A percentile compares a stretch with the other conserved stretches of the same genome.
These are phyloP conservation scores for Cryptomeria japonica DNA, from an alignment of 75 land plant species.

Conservation along the genomic window DNA sequence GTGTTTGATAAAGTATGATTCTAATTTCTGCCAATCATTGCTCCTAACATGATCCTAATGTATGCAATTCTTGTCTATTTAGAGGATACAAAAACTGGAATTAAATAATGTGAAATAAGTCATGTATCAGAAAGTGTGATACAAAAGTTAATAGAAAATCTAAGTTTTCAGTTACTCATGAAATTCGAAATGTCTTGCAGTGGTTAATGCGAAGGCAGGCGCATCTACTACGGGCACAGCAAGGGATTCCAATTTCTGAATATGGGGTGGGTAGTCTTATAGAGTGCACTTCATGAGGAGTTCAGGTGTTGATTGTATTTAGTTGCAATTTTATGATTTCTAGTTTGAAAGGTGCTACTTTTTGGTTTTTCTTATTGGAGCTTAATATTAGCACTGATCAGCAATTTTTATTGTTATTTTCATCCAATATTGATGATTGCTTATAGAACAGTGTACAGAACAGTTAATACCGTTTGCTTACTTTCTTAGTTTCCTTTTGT, in stretches of 20 bases:
- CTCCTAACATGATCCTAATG: not conserved
- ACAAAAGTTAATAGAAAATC: not conserved
- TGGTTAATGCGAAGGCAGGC: constrained; percentile 87
- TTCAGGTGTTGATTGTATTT: not conserved
- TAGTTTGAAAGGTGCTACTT: not conserved
- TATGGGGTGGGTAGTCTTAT: constrained; percentile 55
- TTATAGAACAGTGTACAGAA: not conserved
- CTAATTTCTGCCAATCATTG: not conserved
- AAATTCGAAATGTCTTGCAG: constrained; percentile 34
- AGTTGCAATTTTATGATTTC: not conserved
- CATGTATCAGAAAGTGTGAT: not conserved
- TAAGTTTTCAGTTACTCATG: not conserved
- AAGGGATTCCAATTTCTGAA: constrained; percentile 90
- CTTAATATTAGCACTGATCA: not conserved
- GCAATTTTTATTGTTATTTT: not conserved
- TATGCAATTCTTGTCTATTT: not conserved
- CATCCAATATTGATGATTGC: not conserved
- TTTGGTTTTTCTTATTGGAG: not conserved
- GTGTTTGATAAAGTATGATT: not conserved
- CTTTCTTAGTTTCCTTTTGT: not conserved
- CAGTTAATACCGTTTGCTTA: not conserved
- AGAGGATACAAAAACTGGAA: not conserved
- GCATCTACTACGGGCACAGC: constrained; percentile 71
- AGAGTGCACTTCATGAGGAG: not conserved
- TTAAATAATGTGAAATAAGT: not conserved